Evolutionary conservation across 2,329 filamentous ascomycete genomes (phyloP), one percentile per base, ranked within the genome.

Genomic region (Fusarium caatingaense): DNA sequence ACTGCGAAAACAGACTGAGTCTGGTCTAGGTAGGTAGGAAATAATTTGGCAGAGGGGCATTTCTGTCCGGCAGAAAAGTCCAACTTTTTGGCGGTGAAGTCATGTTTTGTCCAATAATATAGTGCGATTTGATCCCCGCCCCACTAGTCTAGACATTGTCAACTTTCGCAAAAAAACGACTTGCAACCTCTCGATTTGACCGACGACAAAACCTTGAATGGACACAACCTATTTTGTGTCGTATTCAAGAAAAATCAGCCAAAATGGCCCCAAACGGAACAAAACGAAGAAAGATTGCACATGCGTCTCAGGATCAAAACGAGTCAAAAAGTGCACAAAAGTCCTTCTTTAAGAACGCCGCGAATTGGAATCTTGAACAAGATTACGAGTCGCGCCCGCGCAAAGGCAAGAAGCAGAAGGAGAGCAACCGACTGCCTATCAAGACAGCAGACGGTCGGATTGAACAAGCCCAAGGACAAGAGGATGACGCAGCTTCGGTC

Each of bases 331-430:
- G 81, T 56, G 79, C 84, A n/a, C 85, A 88, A 61, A 87, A 87
- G 72, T 86, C 87, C 56, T 94, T 94, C 79, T 87, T 93, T 82
- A 88, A 88, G 74, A 91, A 88, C 75, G 93, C 92, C 8, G 86
- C 92, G 63, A 91, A 89, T 80, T 98, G 95, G 94, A 90, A 97
- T 76, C 86, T 97, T 50, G 96, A 97, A 83, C 92, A 97, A 77
- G 91, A 93, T 79, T 98, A 98, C 84, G 94, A 97, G 80, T 88
- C 88, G 66, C 89, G 89, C 72, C 90, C 92, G 48, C 87, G 93
- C 73, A 96, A 96, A 79, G 91, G 89, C 76, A 93, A 92, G 80
- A 93, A 93, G 78, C 88, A 89, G 74, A 86, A 85, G 67, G 92
- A 94, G 77, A 91, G 84, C 77, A 93, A 88, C 40, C 88, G 91